Conservation (phyloP, 306 rosid genomes). For the Trichosanthes cucumerina region DNA sequence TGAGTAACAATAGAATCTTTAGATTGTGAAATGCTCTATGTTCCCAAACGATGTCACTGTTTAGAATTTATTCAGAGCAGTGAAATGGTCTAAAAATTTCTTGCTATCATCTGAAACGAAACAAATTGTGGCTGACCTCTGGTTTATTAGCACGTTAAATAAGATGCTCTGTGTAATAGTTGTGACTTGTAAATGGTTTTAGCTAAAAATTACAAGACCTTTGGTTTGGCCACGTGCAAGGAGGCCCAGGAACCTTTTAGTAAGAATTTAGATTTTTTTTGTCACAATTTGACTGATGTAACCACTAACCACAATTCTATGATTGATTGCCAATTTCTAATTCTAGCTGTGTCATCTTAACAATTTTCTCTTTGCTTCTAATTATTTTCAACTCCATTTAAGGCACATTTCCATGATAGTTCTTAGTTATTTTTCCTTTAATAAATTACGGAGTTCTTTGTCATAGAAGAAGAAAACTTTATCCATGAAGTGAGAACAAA, state of each 20-base stretch:
- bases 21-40: background rate
- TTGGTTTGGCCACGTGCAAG: background rate
- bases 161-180: background rate
- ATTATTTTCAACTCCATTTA: background rate
- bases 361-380: background rate
- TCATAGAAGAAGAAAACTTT: background rate
- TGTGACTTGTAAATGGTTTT: constrained; percentile 1
- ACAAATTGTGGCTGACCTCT: background rate
- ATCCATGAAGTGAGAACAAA: background rate
- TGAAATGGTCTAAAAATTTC: background rate
- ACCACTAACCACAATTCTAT: background rate
- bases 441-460: background rate
- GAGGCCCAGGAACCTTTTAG: background rate
- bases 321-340: background rate
- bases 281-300: background rate
- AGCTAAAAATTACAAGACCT: background rate
- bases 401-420: background rate
- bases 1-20: background rate
- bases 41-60: background rate
- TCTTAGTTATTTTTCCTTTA: background rate
- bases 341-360: background rate
- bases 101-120: background rate
- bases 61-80: background rate
- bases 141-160: background rate
- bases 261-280: background rate